A percentile compares a stretch with the other conserved stretches of the same genome.
These are phyloP conservation scores for Phlegmacium glaucopus DNA, from an alignment of 768 basidiomycete species.

Conservation along the genomic window DNA sequence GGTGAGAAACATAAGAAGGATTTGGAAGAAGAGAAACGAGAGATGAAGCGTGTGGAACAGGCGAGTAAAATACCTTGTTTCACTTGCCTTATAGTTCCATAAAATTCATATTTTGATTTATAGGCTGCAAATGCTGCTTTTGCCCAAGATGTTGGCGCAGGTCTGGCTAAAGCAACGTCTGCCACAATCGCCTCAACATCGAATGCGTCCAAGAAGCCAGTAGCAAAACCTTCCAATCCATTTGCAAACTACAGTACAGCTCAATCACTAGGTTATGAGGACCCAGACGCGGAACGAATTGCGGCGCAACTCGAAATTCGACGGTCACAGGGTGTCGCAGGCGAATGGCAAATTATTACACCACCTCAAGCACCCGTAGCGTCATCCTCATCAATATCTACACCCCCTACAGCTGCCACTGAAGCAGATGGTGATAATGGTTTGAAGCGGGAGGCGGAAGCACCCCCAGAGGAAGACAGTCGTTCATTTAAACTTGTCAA, in stretches of 20 bases:
- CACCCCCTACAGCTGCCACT: slow-evolving; percentile 8
- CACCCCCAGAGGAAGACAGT: slow-evolving; percentile 41
- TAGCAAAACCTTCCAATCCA: slow-evolving; percentile 56
- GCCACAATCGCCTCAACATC: slow-evolving; percentile 32
- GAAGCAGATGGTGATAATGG: slow-evolving; percentile 16
- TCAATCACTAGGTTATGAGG: slow-evolving; percentile 73
- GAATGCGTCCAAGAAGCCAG: slow-evolving; percentile 33
- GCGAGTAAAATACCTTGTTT: slow-evolving; percentile 38
- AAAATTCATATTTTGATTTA: slow-evolving; percentile 1
- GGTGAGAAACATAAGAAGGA: slow-evolving; percentile 88
- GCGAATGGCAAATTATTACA: slow-evolving; percentile 73
- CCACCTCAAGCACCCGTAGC: slow-evolving; percentile 17
- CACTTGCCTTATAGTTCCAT: background rate
- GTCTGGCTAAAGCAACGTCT: slow-evolving; percentile 42
- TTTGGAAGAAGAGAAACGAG: slow-evolving; percentile 78
- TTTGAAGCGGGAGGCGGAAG: slow-evolving; percentile 37
- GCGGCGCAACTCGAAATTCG: slow-evolving; percentile 59
- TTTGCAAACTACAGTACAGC: slow-evolving; percentile 88
- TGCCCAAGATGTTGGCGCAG: slow-evolving; percentile 72
- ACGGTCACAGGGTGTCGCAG: slow-evolving; percentile 64
- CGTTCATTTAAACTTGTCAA: slow-evolving; percentile 67
- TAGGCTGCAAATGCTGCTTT: slow-evolving; percentile 82
- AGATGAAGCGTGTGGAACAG: slow-evolving; percentile 84
- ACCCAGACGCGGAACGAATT: slow-evolving; percentile 68
- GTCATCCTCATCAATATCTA: slow-evolving; percentile 4